Conservation (phyloP, 176 grass and related monocot species). For the Bolboschoenus planiculmis region DNA sequence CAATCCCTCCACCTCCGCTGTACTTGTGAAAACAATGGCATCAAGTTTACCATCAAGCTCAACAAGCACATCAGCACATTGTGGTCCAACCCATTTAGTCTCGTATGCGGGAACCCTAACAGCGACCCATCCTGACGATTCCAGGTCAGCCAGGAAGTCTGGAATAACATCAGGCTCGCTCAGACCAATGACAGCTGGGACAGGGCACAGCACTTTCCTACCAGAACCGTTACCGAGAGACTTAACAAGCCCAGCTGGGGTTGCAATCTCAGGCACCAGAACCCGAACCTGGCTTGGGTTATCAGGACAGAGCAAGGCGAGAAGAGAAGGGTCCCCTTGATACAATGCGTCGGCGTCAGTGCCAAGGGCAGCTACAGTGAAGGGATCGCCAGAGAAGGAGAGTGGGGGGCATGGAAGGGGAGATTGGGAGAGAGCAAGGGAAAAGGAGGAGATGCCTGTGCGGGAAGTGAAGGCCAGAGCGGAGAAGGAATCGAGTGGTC, state of each 20-base stretch:
- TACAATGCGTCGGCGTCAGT: conserved; percentile 59
- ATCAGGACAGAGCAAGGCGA: conserved; percentile 32
- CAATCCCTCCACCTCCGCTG: conserved; percentile 74
- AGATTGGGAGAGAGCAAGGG: conserved; percentile 30
- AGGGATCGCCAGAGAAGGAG: conserved; percentile 25
- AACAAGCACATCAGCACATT: conserved; percentile 35
- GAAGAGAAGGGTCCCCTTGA: conserved; percentile 29
- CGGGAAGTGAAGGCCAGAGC: conserved; percentile 77
- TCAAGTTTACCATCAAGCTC: conserved; percentile 28
- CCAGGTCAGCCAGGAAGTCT: conserved; percentile 39
- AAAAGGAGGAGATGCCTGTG: conserved; percentile 69
- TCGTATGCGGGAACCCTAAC: conserved; percentile 52
- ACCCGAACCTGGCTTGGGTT: conserved; percentile 25
- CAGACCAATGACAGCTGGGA: conserved; percentile 50
- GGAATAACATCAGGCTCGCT: conserved; percentile 60
- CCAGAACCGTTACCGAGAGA: conserved; percentile 46
- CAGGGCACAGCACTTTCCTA: conserved; percentile 56
- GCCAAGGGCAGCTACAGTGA: conserved; percentile 59
- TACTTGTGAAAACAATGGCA: conserved; percentile 82
- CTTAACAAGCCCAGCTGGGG: conserved; percentile 44
- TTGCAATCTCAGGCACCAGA: conserved; percentile 48
- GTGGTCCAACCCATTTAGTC: conserved; percentile 56
- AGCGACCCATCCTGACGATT: conserved; percentile 45
- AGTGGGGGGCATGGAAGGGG: conserved; percentile 16
- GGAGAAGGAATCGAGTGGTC: conserved; percentile 46